Percentiles rank a stretch among this genome's conserved stretches.
phyloP scores from a whole-genome alignment of 768 basidiomycete species.

The Suillus hirtellus region DNA sequence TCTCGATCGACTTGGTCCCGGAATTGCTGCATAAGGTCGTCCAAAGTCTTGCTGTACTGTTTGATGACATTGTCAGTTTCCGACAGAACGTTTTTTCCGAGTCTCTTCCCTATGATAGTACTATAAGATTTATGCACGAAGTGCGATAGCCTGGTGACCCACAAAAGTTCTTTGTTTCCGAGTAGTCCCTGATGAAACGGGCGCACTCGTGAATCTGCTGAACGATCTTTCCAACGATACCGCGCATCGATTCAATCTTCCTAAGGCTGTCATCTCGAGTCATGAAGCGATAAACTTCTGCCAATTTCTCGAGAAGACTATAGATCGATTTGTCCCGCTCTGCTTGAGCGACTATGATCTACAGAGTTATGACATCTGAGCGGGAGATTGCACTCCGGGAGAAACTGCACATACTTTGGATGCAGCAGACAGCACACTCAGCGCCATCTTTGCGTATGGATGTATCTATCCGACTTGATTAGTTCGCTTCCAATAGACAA shows the following conservation, averaged over 20 bases:
- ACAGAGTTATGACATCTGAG: too few relatives aligned
- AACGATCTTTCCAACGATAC: slow-evolving; percentile 8
- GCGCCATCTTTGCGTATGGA: slow-evolving; percentile 13
- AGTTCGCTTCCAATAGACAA: neutral
- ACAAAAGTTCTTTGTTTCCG: slow-evolving; percentile 25
- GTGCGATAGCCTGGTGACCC: neutral
- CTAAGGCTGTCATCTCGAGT: neutral
- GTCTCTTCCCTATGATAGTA: neutral
- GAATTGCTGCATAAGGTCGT: slow-evolving; percentile 5
- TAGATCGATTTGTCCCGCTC: slow-evolving; percentile 1
- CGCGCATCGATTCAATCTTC: neutral
- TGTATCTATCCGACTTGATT: slow-evolving; percentile 1
- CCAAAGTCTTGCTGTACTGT: neutral
- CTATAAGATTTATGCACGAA: too few relatives aligned
- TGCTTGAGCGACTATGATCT: slow-evolving; percentile 3
- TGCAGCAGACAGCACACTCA: slow-evolving; percentile 5
- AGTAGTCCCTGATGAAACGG: slow-evolving; percentile 30
- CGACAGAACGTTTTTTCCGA: neutral
- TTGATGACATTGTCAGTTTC: neutral
- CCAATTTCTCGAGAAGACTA: neutral
- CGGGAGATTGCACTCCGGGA: too few relatives aligned
- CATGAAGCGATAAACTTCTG: slow-evolving; percentile 2
- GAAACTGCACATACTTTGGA: neutral
- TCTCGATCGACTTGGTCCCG: neutral
- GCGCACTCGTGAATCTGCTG: slow-evolving; percentile 29